These are phyloP conservation scores for Corynascus novoguineensis DNA, from an alignment of 495 filamentous ascomycete genomes.

Conservation along the genomic window DNA sequence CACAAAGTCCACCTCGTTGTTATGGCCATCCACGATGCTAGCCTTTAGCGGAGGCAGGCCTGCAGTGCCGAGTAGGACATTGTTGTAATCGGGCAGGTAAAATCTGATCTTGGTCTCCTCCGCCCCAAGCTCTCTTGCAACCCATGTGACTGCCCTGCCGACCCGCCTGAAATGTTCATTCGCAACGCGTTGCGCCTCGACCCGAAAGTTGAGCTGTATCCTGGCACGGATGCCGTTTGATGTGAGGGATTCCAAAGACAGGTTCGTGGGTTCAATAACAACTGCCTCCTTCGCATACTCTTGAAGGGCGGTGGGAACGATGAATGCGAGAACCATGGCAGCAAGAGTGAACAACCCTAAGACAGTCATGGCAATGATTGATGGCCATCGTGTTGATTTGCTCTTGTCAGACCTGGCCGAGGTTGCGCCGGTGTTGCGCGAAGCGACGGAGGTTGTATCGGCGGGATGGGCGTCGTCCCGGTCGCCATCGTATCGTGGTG, in stretches of 20 bases:
- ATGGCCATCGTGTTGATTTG: slow-evolving; percentile 40
- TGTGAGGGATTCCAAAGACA: slow-evolving; percentile 82
- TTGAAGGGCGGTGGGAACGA: slow-evolving; percentile 71
- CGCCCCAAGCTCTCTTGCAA: slow-evolving; percentile 66
- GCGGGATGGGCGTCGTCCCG: slow-evolving; percentile 27
- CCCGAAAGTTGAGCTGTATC: slow-evolving; percentile 69
- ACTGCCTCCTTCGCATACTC: slow-evolving; percentile 79
- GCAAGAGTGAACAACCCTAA: slow-evolving; percentile 37
- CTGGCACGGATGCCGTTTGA: slow-evolving; percentile 66
- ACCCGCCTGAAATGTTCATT: slow-evolving; percentile 64
- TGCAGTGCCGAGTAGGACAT: slow-evolving; percentile 72
- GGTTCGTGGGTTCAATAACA: slow-evolving; percentile 69
- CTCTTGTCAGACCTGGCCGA: slow-evolving; percentile 22
- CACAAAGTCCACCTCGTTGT: slow-evolving; percentile 71
- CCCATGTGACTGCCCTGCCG: slow-evolving; percentile 74
- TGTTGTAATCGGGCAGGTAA: slow-evolving; percentile 76
- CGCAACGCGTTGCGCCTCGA: slow-evolving; percentile 70
- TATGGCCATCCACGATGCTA: slow-evolving; percentile 67
- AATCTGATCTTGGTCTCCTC: slow-evolving; percentile 65
- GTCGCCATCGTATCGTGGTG: slow-evolving; percentile 46
- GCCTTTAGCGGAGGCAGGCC: slow-evolving; percentile 66
- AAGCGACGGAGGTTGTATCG: slow-evolving; percentile 30
- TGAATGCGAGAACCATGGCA: slow-evolving; percentile 60
- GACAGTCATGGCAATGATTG: slow-evolving; percentile 42
- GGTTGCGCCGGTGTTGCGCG: slow-evolving; percentile 18